phyloP scores from a whole-genome alignment of 257 asterid species.

The Solanum tarapatanum region DNA sequence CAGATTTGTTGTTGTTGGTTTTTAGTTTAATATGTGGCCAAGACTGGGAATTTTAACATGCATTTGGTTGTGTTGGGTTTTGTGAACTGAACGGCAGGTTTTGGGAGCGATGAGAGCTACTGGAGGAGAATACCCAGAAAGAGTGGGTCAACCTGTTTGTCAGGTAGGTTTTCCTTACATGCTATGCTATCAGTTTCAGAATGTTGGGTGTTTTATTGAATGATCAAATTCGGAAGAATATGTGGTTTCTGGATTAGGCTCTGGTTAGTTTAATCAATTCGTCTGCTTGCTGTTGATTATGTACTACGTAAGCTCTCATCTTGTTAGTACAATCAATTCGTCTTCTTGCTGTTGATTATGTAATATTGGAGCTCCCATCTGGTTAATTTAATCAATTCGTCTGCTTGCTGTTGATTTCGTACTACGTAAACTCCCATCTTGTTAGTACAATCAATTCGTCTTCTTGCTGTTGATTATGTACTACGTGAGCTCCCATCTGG shows the following conservation, averaged over 20 bases:
- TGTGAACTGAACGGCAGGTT: slow-evolving; percentile 29
- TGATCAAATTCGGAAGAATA: neutral
- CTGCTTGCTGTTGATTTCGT: neutral
- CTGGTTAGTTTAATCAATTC: neutral
- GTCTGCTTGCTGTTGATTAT: neutral
- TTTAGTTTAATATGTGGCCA: neutral
- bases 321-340: neutral
- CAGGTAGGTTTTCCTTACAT: slow-evolving; percentile 35
- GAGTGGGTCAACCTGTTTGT: slow-evolving; percentile 68
- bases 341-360: slow-evolving; percentile 10
- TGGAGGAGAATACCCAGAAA: slow-evolving; percentile 72
- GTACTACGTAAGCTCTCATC: neutral
- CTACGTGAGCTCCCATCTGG: neutral
- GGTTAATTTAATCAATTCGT: neutral
- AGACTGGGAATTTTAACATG: slow-evolving; percentile 10
- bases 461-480: slow-evolving; percentile 10
- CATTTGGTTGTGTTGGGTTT: slow-evolving; percentile 5
- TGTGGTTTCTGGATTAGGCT: neutral
- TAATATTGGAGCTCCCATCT: neutral
- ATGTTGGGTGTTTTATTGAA: neutral
- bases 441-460: neutral
- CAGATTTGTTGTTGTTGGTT: neutral
- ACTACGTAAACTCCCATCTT: neutral
- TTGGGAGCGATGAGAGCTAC: slow-evolving; percentile 54
- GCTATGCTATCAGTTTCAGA: neutral